Evolutionary conservation across 1,139 yeast genomes (phyloP).

Genomic region (Yamadazyma songkhlaensis): DNA sequence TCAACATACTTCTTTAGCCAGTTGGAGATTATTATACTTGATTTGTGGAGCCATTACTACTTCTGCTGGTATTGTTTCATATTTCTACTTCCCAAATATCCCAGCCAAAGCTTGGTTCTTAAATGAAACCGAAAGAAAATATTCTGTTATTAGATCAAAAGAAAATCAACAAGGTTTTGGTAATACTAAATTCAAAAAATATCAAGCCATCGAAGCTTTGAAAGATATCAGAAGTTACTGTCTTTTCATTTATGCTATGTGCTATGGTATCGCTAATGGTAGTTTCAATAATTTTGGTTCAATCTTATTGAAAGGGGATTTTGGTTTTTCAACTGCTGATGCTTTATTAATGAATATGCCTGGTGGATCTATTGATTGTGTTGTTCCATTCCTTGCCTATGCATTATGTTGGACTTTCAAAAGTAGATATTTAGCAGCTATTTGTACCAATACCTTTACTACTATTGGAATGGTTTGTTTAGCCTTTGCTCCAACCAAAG

Average conservation of each 20-base stretch:
- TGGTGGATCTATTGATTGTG: constrained; percentile 32
- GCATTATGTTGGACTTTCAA: constrained; percentile 35
- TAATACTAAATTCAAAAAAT: constrained; percentile 46
- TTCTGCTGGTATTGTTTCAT: constrained; percentile 18
- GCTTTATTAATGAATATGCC: constrained; percentile 35
- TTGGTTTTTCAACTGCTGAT: constrained; percentile 33
- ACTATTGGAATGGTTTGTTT: constrained; percentile 42
- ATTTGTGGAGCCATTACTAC: constrained; percentile 24
- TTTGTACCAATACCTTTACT: constrained; percentile 14
- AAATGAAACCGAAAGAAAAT: constrained; percentile 30
- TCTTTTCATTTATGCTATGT: constrained; percentile 25
- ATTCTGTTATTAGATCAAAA: constrained; percentile 28
- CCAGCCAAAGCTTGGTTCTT: constrained; percentile 32
- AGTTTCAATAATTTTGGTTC: constrained; percentile 29
- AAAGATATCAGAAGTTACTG: constrained; percentile 38
- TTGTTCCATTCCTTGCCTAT: constrained; percentile 33
- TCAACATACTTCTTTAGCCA: constrained; percentile 15
- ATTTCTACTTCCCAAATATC: constrained; percentile 22
- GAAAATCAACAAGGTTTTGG: constrained; percentile 50
- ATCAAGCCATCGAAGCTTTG: constrained; percentile 54
- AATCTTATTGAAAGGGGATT: constrained; percentile 34
- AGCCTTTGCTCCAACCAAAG: constrained; percentile 39
- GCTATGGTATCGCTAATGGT: constrained; percentile 29
- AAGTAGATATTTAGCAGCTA: constrained; percentile 29
- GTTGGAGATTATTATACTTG: constrained; percentile 26